Evolutionary conservation across 139 green algal genomes (phyloP), one percentile per base, ranked within the genome.

Genomic region (Haematococcus sp.): DNA sequence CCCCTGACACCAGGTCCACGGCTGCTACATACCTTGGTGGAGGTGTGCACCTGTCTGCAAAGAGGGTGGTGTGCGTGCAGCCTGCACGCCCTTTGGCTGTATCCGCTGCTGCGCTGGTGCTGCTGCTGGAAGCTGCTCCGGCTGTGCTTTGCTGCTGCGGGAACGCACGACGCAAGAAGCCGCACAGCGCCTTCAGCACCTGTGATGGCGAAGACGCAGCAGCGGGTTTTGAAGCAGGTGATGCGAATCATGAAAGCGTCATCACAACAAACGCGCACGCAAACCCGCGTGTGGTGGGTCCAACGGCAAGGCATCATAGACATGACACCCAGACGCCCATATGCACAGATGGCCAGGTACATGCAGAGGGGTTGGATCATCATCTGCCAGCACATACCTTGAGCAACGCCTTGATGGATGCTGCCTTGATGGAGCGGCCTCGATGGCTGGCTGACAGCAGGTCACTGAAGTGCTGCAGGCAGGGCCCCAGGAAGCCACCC

Each of bases 391-490:
- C 16, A 19, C 60, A 68, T 49, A 90, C 76, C 58, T 79, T 82
- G 32, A 74, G 44, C 33, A 94, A 76, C 9, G 79, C 64, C 2
- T 75, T 64, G 2, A 93, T 46, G 1, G 88, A 91, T 30, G 88
- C 83, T 11, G 82, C 72, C 25, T 82, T 86, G 34, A 94, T 70
- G 43, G 77, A 88, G 34, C 78, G 70, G 22, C 76, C 78, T 0
- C 90, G 78, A 56, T 82, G 70, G 0, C 67, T 56, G 9, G 80
- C 71, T 4, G 83, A 80, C 63, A 94, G 84, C 52, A 91, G 76
- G 73, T 87, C 81, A 0, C 55, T 68, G 69, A 90, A 94, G 63
- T 94, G 89, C 31, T 74, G 51, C 15, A 92, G 79, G 59, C 81
- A 83, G 1, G 82, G 68, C 2, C 52, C 44, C 30, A 92, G 73